Conservation (phyloP, 2,329 filamentous ascomycete genomes). For the Paracoccidioides brasiliensis region DNA sequence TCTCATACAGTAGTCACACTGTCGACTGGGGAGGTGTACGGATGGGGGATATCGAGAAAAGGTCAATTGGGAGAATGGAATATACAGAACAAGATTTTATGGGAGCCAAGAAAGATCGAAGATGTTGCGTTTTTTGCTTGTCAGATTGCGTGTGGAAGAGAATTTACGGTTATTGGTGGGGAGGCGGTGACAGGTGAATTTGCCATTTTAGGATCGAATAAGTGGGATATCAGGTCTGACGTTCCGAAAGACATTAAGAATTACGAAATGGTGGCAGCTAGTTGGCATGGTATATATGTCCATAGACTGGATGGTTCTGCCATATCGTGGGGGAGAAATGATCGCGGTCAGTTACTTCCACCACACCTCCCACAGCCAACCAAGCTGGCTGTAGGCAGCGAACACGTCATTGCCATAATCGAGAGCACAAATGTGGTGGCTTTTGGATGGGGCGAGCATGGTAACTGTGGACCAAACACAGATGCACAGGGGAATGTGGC, state of each 20-base stretch:
- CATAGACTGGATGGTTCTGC: conserved; percentile 49
- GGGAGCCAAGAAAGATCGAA: conserved; percentile 49
- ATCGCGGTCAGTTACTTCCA: conserved; percentile 70
- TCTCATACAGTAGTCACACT: conserved; percentile 64
- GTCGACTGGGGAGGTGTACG: conserved; percentile 63
- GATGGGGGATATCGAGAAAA: conserved; percentile 80
- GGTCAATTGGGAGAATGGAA: conserved; percentile 60
- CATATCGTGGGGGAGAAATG: conserved; percentile 67
- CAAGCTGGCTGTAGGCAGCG: conserved; percentile 60
- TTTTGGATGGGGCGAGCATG: conserved; percentile 97
- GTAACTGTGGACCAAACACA: conserved; percentile 68
- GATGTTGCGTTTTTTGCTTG: conserved; percentile 47
- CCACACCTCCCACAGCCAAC: conserved; percentile 44
- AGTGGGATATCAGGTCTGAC: conserved; percentile 50
- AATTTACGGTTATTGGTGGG: conserved; percentile 65
- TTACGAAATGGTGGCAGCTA: conserved; percentile 60
- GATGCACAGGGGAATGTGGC: conserved; percentile 54
- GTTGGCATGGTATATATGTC: conserved; percentile 73
- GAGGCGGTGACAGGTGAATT: conserved; percentile 44
- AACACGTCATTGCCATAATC: conserved; percentile 69
- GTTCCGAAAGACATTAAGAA: conserved; percentile 41
- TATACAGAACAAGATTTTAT: conserved; percentile 35
- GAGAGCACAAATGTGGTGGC: conserved; percentile 54
- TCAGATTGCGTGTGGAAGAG: conserved; percentile 63
- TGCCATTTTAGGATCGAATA: conserved; percentile 59